phyloP scores from a whole-genome alignment of 108 stramenopile genomes.

The Nitzschia sp. region DNA sequence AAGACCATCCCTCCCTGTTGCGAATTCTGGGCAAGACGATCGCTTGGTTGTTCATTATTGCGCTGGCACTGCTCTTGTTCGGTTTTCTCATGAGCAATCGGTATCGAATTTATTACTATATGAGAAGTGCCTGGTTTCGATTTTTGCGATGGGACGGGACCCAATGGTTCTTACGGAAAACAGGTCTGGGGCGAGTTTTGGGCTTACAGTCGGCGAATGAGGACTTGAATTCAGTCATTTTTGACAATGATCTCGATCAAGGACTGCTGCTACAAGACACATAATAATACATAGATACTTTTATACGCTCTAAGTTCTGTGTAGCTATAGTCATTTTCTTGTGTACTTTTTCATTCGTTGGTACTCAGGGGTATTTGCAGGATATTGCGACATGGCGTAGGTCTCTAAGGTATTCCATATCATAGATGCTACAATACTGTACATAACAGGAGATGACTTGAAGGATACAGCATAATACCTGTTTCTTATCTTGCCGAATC shows the following conservation, averaged over 20 bases:
- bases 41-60: slow-evolving; percentile 37
- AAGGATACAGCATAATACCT: no score
- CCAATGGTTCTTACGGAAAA: slow-evolving; percentile 20
- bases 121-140: slow-evolving; percentile 43
- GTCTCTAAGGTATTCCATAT: no score
- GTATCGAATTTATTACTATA: slow-evolving; percentile 56
- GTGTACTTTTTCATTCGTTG: no score
- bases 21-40: slow-evolving; percentile 43
- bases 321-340: no score
- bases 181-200: slow-evolving; percentile 20
- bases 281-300: no score
- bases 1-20: slow-evolving; percentile 25
- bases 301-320: no score
- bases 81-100: slow-evolving; percentile 58
- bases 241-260: slow-evolving; percentile 46
- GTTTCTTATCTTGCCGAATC: no score
- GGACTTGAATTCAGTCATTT: slow-evolving; percentile 47
- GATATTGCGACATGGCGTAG: no score
- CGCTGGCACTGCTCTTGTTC: slow-evolving; percentile 45
- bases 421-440: no score
- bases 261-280: slow-evolving; percentile 50
- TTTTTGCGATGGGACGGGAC: slow-evolving; percentile 29
- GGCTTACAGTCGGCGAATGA: neutral
- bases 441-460: no score
- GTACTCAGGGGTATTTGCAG: no score